Evolutionary conservation across 495 filamentous ascomycete genomes (phyloP).

Genomic region (Tuber indicum): DNA sequence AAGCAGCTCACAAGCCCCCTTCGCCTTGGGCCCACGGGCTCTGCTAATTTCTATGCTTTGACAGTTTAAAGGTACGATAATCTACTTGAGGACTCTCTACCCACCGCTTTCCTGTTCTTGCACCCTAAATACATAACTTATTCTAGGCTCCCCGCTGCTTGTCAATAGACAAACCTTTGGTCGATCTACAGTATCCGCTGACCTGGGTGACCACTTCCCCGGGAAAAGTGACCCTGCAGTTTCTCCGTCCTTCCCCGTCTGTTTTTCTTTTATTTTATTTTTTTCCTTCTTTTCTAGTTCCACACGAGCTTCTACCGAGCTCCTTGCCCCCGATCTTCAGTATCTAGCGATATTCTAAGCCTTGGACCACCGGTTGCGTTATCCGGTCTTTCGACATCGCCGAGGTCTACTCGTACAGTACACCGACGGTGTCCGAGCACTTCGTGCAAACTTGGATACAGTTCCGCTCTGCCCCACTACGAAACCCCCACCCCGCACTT

Average conservation of each 20-base stretch:
- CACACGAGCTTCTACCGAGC: background rate
- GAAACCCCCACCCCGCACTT: background rate
- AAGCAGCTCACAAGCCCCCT: background rate
- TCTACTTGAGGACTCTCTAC: background rate
- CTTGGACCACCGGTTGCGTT: background rate
- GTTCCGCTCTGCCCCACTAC: background rate
- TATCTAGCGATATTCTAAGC: background rate
- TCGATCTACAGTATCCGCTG: background rate
- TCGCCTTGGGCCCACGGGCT: background rate
- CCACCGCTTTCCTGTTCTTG: background rate
- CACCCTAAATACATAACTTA: background rate
- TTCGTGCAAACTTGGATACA: background rate
- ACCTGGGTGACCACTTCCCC: background rate
- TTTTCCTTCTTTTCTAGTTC: background rate
- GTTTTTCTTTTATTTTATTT: background rate
- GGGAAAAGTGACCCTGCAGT: background rate
- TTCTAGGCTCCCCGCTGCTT: background rate
- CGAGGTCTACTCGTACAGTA: background rate
- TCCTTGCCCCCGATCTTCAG: background rate
- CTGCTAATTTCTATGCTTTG: background rate
- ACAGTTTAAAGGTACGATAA: background rate
- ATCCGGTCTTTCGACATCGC: background rate
- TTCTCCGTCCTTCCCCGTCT: background rate
- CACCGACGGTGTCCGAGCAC: background rate
- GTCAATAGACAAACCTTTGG: background rate